Evolutionary conservation across 129 eudicot species (phyloP).

Genomic region (Pseudognaphalium luteoalbum): DNA sequence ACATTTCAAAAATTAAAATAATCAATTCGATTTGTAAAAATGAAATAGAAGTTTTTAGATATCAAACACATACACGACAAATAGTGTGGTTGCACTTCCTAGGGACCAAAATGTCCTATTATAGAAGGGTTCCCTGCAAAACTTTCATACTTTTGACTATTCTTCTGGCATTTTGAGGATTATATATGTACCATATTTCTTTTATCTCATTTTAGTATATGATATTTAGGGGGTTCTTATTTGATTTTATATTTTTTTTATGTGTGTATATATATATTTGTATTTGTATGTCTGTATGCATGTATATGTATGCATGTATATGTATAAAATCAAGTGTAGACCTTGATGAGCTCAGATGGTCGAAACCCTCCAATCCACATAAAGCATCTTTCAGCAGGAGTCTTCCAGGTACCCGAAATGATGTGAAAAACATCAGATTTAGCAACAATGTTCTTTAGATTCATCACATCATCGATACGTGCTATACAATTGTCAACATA

Average conservation of each 20-base stretch:
- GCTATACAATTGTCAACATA: conserved; percentile 80
- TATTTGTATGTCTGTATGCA: not conserved
- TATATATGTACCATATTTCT: conserved; percentile 29
- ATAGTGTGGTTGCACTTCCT: conserved; percentile 17
- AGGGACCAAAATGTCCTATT: conserved; percentile 28
- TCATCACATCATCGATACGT: conserved; percentile 77
- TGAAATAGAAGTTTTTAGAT: not conserved
- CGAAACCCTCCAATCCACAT: conserved; percentile 99
- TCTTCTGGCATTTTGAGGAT: conserved; percentile 30
- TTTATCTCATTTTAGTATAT: conserved; percentile 27
- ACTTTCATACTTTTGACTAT: conserved; percentile 35
- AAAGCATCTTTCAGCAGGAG: conserved; percentile 98
- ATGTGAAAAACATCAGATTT: conserved; percentile 90
- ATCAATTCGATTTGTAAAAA: not conserved
- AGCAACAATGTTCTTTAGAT: conserved; percentile 71
- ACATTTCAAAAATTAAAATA: not conserved
- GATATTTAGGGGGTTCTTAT: not conserved
- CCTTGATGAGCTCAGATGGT: conserved; percentile 93
- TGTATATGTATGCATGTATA: not conserved
- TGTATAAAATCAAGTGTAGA: conserved; percentile 17
- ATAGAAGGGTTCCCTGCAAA: conserved; percentile 33
- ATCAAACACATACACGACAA: conserved; percentile 37
- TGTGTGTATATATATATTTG: not conserved
- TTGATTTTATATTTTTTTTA: not conserved
- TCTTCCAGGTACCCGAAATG: conserved; percentile 90